Conservation (phyloP, 768 basidiomycete genomes). For the Termitomyces sp. region DNA sequence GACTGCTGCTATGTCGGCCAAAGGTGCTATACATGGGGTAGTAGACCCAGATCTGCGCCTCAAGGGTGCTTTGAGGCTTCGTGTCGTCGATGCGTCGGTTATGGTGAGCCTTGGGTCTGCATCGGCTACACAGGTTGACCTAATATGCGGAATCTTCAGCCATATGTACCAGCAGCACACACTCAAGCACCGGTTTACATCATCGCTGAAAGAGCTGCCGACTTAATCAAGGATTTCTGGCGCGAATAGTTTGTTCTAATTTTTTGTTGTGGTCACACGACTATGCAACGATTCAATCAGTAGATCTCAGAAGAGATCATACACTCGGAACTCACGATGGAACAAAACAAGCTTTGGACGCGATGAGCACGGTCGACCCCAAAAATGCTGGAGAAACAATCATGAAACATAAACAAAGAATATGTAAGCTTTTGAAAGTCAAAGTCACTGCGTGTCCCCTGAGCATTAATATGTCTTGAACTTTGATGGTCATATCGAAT, state of each 20-base stretch:
- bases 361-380: not conserved
- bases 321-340: not conserved
- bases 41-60: constrained; percentile 5
- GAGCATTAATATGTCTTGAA: too few relatives aligned
- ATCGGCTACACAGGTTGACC: not conserved
- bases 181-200: not conserved
- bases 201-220: not conserved
- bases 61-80: not conserved
- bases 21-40: constrained; percentile 12
- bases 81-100: not conserved
- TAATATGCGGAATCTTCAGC: not conserved
- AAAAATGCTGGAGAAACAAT: too few relatives aligned
- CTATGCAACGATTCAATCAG: not conserved
- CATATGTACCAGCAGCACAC: not conserved
- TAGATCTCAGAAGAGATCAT: not conserved
- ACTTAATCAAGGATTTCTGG: not conserved
- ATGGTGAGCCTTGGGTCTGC: not conserved
- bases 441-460: too few relatives aligned
- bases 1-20: constrained; percentile 14
- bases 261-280: too few relatives aligned
- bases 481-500: too few relatives aligned
- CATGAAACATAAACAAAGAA: too few relatives aligned
- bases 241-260: not conserved
- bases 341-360: not conserved
- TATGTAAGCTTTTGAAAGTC: too few relatives aligned